Base-by-base conservation (phyloP, 768 basidiomycete species). In the Strobilomyces confusus region DNA sequence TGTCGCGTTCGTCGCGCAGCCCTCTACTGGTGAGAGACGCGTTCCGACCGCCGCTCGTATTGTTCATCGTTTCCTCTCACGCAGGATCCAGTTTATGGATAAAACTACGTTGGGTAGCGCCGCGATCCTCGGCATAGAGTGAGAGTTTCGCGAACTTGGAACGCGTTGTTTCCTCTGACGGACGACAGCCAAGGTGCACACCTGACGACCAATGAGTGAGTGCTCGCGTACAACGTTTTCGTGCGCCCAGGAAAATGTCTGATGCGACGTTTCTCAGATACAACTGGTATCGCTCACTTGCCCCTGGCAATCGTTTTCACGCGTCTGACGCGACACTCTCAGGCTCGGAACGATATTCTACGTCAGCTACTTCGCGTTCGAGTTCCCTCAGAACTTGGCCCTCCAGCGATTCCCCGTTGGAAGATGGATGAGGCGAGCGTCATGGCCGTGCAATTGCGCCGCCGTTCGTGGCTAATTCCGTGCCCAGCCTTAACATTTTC, bases 341-440 rank as follows among this genome's bases (percentile, higher is more conserved):
- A 86, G 86, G 87, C 80, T 89, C 9, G 86, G 87, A 14, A 87
- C 86, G 5, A 79, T 88, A 34, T 87, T 87, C 64, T 89, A 88
- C 59, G 64, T 89, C 46, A 80, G 82, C 61, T 88, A 87, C 60
- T 77, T 89, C 12, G 59, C 74, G 9, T 88, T 89, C 57, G 85
- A 87, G 60, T 87, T 84, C 58, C 87, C 87, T 1, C 87, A 87
- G 64, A 88, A 87, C 60, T 67, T 87, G 9, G 83, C 80, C 0
- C 72, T 89, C 6, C 87, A 89, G 58, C 77, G 79, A 17, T 87
- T 87, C 60, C 86, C 86, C 0, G 86, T 89, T 9, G 87, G 83
- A 11, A 86, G 80, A 77, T 89, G 87, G 87, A 86, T 89, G 82
- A 87, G 86, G 87, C 80, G 53, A 26, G 72, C 44, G 26, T 34